Conservation (phyloP, 2,329 filamentous ascomycete species). For the Chaetomiaceae sp. region DNA sequence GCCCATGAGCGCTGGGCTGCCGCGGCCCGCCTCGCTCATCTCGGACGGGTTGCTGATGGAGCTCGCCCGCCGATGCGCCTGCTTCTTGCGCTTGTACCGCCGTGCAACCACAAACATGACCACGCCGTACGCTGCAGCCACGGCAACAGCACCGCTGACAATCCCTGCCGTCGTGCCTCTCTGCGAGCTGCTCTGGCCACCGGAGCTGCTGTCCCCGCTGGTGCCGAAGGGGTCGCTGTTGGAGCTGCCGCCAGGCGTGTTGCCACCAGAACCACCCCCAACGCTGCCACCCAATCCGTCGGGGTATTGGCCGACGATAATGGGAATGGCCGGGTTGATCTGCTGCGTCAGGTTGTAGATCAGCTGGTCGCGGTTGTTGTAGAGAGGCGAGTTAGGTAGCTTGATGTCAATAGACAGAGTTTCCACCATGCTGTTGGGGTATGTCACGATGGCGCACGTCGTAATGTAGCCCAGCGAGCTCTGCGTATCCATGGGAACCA, state of each 20-base stretch:
- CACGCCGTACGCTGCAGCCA: constrained; percentile 82
- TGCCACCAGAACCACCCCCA: constrained; percentile 31
- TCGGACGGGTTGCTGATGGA: constrained; percentile 60
- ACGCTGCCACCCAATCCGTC: constrained; percentile 30
- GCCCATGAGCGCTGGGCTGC: constrained; percentile 64
- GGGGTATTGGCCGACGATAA: constrained; percentile 45
- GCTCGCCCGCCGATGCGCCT: constrained; percentile 70
- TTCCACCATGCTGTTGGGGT: constrained; percentile 66
- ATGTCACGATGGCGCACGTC: constrained; percentile 65
- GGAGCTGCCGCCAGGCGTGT: constrained; percentile 29
- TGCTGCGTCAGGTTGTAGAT: constrained; percentile 69
- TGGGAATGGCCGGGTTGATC: constrained; percentile 79
- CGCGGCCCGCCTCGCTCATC: constrained; percentile 51
- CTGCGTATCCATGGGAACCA: constrained; percentile 73
- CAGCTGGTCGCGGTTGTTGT: constrained; percentile 64
- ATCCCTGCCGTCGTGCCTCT: constrained; percentile 64
- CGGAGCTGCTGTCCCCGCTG: constrained; percentile 36
- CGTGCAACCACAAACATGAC: constrained; percentile 93
- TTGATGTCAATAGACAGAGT: constrained; percentile 65
- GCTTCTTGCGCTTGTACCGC: constrained; percentile 82
- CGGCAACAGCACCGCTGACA: constrained; percentile 69
- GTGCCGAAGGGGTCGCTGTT: constrained; percentile 40
- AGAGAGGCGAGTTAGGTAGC: constrained; percentile 68
- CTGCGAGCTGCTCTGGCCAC: constrained; percentile 54
- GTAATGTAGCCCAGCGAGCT: constrained; percentile 70